phyloP scores from a whole-genome alignment of 1,284 basidiomycete genomes.

The Pseudozyma thailandica region DNA sequence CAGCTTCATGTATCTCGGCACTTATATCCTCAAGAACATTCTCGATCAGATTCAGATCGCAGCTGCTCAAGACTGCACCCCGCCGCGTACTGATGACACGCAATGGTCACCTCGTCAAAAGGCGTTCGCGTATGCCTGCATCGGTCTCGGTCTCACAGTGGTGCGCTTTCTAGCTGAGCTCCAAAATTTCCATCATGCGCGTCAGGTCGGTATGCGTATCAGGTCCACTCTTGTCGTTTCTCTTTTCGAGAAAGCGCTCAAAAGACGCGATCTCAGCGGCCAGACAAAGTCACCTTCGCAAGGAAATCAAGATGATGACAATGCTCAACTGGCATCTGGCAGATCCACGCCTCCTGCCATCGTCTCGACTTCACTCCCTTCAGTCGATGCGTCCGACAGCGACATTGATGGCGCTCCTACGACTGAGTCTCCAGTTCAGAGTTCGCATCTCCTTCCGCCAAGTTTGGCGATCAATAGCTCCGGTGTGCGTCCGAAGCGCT shows the following conservation, averaged over 20 bases:
- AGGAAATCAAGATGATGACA: neutral
- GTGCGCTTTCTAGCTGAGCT: constrained; percentile 54
- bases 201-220: constrained; percentile 64
- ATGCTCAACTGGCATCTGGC: neutral
- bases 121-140: constrained; percentile 50
- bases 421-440: neutral
- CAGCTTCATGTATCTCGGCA: constrained; percentile 54
- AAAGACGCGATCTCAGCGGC: constrained; percentile 56
- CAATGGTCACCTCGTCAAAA: constrained; percentile 50
- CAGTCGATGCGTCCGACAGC: neutral
- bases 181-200: constrained; percentile 64
- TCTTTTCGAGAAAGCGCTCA: constrained; percentile 65
- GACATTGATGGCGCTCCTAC: neutral
- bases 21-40: constrained; percentile 52
- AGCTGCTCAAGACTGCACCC: constrained; percentile 3
- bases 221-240: constrained; percentile 61
- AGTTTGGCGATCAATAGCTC: neutral
- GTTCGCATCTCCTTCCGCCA: constrained; percentile 7
- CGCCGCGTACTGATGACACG: neutral
- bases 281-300: constrained; percentile 14
- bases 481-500: constrained; percentile 3
- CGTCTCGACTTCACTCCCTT: neutral
- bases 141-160: constrained; percentile 44
- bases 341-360: neutral
- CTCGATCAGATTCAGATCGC: constrained; percentile 44